Evolutionary conservation across 768 basidiomycete species (phyloP).

Genomic region (Pilatotrama ljubarskyi): DNA sequence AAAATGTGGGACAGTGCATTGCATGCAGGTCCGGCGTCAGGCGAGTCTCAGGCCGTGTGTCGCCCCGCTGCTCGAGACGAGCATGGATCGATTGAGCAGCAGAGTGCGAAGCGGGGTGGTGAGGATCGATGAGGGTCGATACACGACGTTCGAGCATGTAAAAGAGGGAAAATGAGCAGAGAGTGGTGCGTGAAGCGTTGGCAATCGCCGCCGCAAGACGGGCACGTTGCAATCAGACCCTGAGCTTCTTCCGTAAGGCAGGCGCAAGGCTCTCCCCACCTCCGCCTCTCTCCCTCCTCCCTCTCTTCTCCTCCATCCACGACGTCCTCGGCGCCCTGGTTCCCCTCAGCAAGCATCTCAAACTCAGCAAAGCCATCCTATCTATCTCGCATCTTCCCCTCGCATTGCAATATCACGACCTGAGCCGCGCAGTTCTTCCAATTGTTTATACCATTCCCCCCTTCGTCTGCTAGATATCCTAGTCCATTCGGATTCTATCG

Average conservation of each 20-base stretch:
- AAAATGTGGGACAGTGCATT: slow-evolving; percentile 8
- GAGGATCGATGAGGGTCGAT: slow-evolving; percentile 18
- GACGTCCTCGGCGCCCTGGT: slow-evolving; percentile 20
- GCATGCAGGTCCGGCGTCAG: not conserved
- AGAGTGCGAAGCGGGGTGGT: not conserved
- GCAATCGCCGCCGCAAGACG: slow-evolving; percentile 54
- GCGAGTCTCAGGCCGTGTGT: not conserved
- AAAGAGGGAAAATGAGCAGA: slow-evolving; percentile 5
- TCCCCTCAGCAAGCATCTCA: slow-evolving; percentile 17
- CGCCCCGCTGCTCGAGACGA: not conserved
- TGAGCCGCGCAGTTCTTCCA: slow-evolving; percentile 47
- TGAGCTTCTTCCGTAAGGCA: slow-evolving; percentile 45
- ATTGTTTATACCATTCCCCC: slow-evolving; percentile 52
- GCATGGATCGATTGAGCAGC: slow-evolving; percentile 9
- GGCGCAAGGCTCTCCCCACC: slow-evolving; percentile 56
- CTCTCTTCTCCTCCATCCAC: slow-evolving; percentile 18
- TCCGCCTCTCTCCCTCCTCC: slow-evolving; percentile 55
- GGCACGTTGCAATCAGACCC: slow-evolving; percentile 84
- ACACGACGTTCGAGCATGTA: slow-evolving; percentile 27
- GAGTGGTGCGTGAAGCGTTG: slow-evolving; percentile 27
- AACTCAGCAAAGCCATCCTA: slow-evolving; percentile 24
- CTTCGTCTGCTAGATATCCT: slow-evolving; percentile 21
- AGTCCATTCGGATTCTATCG: slow-evolving; percentile 26
- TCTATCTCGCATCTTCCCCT: slow-evolving; percentile 36
- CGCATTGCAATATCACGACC: slow-evolving; percentile 50